These are phyloP conservation scores for Hevea brasiliensis DNA, from an alignment of 345 rosid species.

Conservation along the genomic window DNA sequence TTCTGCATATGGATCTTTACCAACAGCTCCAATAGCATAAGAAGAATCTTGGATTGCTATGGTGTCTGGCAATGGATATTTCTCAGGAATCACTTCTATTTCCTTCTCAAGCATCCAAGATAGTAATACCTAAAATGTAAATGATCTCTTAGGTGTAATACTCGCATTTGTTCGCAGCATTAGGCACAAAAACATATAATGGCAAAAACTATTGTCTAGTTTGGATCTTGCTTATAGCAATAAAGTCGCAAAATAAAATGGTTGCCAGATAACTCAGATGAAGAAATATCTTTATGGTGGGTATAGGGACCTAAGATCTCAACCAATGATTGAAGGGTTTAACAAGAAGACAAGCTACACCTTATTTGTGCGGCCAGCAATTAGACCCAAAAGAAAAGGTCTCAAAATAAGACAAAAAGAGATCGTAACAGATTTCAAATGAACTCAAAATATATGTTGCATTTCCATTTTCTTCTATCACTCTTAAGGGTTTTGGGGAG, in stretches of 20 bases:
- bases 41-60: constrained; percentile 47
- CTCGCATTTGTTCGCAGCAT: background rate
- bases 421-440: background rate
- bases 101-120: constrained; percentile 72
- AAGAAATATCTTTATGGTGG: background rate
- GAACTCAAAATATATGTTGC: background rate
- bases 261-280: background rate
- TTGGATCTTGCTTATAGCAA: background rate
- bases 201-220: background rate
- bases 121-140: constrained; percentile 1
- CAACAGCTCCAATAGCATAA: constrained; percentile 72
- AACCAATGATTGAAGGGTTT: background rate
- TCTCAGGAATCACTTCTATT: constrained; percentile 64
- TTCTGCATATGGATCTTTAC: constrained; percentile 82
- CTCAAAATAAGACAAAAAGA: background rate
- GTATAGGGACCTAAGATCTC: background rate
- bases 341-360: background rate
- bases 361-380: background rate
- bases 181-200: too few species aligned
- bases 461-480: background rate
- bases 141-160: background rate
- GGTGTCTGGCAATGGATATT: constrained; percentile 53
- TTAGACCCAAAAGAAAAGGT: background rate
- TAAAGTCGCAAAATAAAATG: background rate
- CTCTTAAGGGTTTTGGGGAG: too few species aligned